These are phyloP conservation scores for Cladosporium phlei DNA, from an alignment of 2,329 filamentous ascomycete species.

Conservation along the genomic window DNA sequence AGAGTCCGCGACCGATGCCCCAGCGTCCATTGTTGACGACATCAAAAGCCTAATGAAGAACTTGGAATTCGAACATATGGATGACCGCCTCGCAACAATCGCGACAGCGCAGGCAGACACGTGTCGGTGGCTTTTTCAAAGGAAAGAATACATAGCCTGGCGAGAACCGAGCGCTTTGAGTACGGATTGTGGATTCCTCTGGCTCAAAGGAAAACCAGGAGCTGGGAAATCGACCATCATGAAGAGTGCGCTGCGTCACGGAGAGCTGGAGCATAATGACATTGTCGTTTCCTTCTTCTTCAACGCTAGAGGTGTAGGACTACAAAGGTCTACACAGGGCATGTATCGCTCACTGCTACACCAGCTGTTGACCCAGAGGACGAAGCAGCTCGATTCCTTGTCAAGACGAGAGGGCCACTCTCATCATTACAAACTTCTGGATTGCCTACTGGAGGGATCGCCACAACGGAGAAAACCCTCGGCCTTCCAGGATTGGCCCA, in stretches of 20 bases:
- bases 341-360: conserved; percentile 49
- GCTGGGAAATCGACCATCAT: conserved; percentile 38
- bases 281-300: conserved; percentile 46
- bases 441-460: no score
- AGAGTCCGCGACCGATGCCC: neutral
- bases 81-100: conserved; percentile 36
- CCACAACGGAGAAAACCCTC: conserved; percentile 35
- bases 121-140: conserved; percentile 40
- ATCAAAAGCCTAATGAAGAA: conserved; percentile 1
- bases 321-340: conserved; percentile 45
- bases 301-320: conserved; percentile 40
- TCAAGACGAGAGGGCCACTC: no score
- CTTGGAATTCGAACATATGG: conserved; percentile 30
- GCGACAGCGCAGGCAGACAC: conserved; percentile 36
- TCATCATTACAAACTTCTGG: no score
- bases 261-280: neutral
- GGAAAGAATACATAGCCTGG: conserved; percentile 37
- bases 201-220: conserved; percentile 39
- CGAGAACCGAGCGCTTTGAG: conserved; percentile 21
- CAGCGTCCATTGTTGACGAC: neutral
- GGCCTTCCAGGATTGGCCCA: neutral
- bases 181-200: conserved; percentile 31
- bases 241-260: conserved; percentile 29
- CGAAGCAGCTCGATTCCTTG: conserved; percentile 36
- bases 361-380: conserved; percentile 27